Percentiles rank a stretch among this genome's conserved stretches.
phyloP scores from a whole-genome alignment of 2,329 filamentous ascomycete genomes.

The Fulvia fulva region DNA sequence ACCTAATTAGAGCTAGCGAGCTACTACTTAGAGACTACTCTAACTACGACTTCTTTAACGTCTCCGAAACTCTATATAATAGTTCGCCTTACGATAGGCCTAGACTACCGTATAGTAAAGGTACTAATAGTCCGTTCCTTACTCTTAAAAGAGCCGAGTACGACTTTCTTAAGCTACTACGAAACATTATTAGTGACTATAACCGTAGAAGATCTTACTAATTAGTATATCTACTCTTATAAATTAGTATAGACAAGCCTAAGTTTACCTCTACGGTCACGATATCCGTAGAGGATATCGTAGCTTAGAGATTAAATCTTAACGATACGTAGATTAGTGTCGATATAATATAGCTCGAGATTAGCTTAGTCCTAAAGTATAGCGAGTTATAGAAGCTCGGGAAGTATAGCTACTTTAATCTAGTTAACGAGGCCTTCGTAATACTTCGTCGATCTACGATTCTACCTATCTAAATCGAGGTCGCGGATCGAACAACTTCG shows the following conservation, averaged over 20 bases:
- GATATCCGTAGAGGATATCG: constrained; percentile 56
- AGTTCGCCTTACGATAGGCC: constrained; percentile 20
- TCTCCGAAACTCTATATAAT: constrained; percentile 50
- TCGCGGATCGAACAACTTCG: constrained; percentile 22
- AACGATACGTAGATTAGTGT: constrained; percentile 63
- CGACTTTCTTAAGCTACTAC: constrained; percentile 66
- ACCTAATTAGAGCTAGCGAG: constrained; percentile 55
- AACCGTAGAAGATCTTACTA: constrained; percentile 55
- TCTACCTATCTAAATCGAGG: constrained; percentile 42
- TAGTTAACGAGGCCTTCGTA: constrained; percentile 55
- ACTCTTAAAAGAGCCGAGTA: constrained; percentile 65
- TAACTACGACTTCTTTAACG: constrained; percentile 73
- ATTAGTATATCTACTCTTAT: constrained; percentile 62
- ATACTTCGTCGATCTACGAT: constrained; percentile 61
- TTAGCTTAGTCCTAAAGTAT: constrained; percentile 12
- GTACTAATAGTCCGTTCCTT: constrained; percentile 55
- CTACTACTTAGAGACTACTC: constrained; percentile 62
- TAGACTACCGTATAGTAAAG: constrained; percentile 19
- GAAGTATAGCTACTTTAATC: constrained; percentile 24
- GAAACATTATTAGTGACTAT: constrained; percentile 53
- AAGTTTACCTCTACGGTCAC: constrained; percentile 65
- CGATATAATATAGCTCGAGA: constrained; percentile 62
- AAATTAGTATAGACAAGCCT: constrained; percentile 57
- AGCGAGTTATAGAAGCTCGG: constrained; percentile 19
- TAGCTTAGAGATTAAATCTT: constrained; percentile 54